Conservation (phyloP, 2,329 filamentous ascomycete species). For the Colletotrichum ledebouriae region DNA sequence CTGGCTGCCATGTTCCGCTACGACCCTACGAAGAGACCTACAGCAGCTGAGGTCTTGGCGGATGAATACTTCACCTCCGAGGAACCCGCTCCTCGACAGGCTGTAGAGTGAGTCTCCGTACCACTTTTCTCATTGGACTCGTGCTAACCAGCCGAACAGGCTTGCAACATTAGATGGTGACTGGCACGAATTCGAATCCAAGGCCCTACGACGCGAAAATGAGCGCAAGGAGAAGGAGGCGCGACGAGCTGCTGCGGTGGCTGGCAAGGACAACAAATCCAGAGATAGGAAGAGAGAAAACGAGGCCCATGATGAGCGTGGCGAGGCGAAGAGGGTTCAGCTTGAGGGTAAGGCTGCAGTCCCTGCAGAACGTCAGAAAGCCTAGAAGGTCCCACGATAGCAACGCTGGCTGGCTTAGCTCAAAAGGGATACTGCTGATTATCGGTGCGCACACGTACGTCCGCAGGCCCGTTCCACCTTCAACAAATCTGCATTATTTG, state of each 20-base stretch:
- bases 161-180: constrained; percentile 88
- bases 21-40: constrained; percentile 86
- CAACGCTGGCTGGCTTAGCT: constrained; percentile 12
- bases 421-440: neutral
- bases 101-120: constrained; percentile 77
- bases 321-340: constrained; percentile 50
- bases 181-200: constrained; percentile 99
- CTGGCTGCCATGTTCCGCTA: constrained; percentile 89
- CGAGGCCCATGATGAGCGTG: constrained; percentile 49
- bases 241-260: constrained; percentile 51
- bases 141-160: constrained; percentile 60
- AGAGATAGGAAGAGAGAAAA: constrained; percentile 57
- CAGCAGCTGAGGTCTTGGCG: constrained; percentile 84
- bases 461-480: constrained; percentile 2
- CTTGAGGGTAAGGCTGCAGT: constrained; percentile 36
- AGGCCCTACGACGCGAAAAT: constrained; percentile 91
- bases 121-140: constrained; percentile 14
- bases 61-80: constrained; percentile 92
- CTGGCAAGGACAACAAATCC: constrained; percentile 53
- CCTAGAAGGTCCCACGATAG: constrained; percentile 13
- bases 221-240: constrained; percentile 74
- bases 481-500: constrained; percentile 34
- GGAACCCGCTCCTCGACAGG: constrained; percentile 81
- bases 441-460: neutral
- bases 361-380: constrained; percentile 32